These are phyloP conservation scores for Tuctoria greenei DNA, from an alignment of 176 grass and related monocot species.

Conservation along the genomic window DNA sequence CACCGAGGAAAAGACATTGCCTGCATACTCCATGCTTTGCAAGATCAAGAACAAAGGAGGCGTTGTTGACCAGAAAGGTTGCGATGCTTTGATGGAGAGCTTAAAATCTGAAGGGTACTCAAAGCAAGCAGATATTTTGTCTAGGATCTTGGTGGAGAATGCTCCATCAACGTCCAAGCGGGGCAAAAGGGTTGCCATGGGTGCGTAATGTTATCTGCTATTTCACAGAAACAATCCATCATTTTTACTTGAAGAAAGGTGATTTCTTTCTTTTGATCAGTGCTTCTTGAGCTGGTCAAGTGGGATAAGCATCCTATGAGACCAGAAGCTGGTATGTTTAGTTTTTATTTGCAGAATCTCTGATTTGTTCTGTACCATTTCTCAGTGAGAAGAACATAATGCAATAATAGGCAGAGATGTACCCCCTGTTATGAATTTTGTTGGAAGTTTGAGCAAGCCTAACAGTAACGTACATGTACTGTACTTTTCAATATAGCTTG, in stretches of 20 bases:
- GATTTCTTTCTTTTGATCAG: constrained; percentile 20
- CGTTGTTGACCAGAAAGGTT: constrained; percentile 65
- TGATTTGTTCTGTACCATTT: constrained; percentile 21
- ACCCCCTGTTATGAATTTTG: constrained; percentile 19
- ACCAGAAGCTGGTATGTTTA: constrained; percentile 32
- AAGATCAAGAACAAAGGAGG: constrained; percentile 96
- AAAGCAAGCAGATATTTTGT: constrained; percentile 91
- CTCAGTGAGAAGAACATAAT: constrained; percentile 2
- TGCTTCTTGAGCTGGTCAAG: constrained; percentile 4
- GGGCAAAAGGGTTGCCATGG: constrained; percentile 54
- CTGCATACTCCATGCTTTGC: constrained; percentile 84
- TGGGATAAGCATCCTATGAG: constrained; percentile 18
- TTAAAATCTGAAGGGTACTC: constrained; percentile 84
- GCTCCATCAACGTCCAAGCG: constrained; percentile 35
- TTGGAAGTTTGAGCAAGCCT: background rate
- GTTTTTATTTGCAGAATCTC: background rate
- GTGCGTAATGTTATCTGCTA: constrained; percentile 33
- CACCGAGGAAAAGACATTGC: constrained; percentile 66
- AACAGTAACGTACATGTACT: background rate
- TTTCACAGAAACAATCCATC: constrained; percentile 4
- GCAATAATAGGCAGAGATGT: constrained; percentile 41
- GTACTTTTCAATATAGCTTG: too few species aligned
- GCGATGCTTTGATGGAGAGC: constrained; percentile 66
- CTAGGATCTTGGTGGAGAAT: constrained; percentile 71
- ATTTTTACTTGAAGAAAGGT: constrained; percentile 38